These are phyloP conservation scores for Echria macrotheca DNA, from an alignment of 495 filamentous ascomycete species.

Conservation along the genomic window DNA sequence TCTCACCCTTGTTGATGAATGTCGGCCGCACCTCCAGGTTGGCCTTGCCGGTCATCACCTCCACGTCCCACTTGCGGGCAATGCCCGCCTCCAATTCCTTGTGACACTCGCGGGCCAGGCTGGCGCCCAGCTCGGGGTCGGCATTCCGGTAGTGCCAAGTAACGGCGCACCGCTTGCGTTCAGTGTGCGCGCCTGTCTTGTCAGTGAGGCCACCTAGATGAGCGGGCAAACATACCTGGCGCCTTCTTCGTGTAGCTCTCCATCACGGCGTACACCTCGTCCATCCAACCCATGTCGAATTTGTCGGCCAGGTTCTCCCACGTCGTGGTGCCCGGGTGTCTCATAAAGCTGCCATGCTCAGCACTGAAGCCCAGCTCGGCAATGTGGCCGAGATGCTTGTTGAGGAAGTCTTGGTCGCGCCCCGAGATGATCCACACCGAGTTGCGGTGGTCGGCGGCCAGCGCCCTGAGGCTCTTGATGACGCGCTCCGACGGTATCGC, in stretches of 20 bases:
- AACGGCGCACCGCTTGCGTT: constrained; percentile 83
- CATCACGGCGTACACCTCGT: constrained; percentile 73
- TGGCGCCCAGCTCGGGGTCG: constrained; percentile 73
- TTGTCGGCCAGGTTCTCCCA: constrained; percentile 86
- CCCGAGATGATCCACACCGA: constrained; percentile 98
- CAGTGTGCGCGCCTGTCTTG: constrained; percentile 73
- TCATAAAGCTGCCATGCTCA: constrained; percentile 93
- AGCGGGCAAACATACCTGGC: constrained; percentile 48
- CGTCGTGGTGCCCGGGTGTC: constrained; percentile 59
- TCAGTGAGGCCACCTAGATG: neutral
- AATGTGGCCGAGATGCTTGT: constrained; percentile 83
- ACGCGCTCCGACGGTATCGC: constrained; percentile 82
- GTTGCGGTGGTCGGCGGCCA: constrained; percentile 75
- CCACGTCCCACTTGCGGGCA: constrained; percentile 72
- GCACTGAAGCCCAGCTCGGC: constrained; percentile 79
- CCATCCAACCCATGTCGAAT: constrained; percentile 84
- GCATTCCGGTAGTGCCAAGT: constrained; percentile 96
- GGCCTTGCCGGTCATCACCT: constrained; percentile 92
- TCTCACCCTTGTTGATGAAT: constrained; percentile 95
- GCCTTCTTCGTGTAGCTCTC: constrained; percentile 78
- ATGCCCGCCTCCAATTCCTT: constrained; percentile 70
- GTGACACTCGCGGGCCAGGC: constrained; percentile 70
- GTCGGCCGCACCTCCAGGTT: constrained; percentile 95
- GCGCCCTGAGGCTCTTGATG: constrained; percentile 67
- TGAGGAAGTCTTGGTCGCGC: constrained; percentile 81